Evolutionary conservation across 1,284 basidiomycete genomes (phyloP).

Genomic region (Ustilago curta): DNA sequence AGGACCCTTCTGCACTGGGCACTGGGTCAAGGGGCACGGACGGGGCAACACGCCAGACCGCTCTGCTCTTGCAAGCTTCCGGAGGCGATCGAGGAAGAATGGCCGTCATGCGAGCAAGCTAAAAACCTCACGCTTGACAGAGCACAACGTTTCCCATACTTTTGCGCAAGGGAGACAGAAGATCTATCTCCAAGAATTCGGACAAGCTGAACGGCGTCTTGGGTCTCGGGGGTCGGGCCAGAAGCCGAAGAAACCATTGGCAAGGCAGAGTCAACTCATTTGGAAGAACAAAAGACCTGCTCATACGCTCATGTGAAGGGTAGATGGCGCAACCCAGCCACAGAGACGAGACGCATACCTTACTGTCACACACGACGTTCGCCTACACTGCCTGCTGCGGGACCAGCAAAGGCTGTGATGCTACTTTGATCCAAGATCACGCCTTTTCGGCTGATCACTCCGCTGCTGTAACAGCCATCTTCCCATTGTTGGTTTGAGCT

Average conservation of each 20-base stretch:
- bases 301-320: neutral
- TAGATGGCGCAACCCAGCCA: slow-evolving; percentile 6
- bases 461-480: neutral
- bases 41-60: neutral
- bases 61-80: neutral
- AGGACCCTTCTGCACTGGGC: neutral
- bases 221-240: too few relatives aligned
- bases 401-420: slow-evolving; percentile 4
- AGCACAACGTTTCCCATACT: too few relatives aligned
- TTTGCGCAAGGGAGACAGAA: too few relatives aligned
- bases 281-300: too few relatives aligned
- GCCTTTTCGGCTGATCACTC: neutral
- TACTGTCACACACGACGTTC: too few relatives aligned
- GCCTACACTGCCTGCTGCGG: neutral
- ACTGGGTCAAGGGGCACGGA: neutral
- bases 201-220: too few relatives aligned
- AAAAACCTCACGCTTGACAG: neutral
- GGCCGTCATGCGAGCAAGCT: neutral
- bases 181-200: too few relatives aligned
- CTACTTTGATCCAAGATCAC: slow-evolving; percentile 4
- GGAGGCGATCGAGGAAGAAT: neutral
- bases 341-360: neutral
- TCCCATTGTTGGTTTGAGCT: neutral
- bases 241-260: too few relatives aligned
- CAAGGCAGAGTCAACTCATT: too few relatives aligned